A percentile compares a stretch with the other conserved stretches of the same genome.
phyloP scores from a whole-genome alignment of 169 alveolate genomes.

The Condylostoma magnum region DNA sequence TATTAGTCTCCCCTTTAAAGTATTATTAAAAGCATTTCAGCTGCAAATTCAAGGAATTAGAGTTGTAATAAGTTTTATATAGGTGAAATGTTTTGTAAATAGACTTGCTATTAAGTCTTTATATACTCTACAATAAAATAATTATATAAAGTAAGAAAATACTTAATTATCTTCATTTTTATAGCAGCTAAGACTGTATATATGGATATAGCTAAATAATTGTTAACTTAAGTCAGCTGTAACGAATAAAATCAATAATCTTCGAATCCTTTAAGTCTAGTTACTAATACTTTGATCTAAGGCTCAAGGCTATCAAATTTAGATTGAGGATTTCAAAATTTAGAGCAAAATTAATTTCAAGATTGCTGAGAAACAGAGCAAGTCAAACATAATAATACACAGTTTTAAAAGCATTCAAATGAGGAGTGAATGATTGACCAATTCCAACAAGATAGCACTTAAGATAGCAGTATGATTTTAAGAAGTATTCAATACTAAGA shows the following conservation, averaged over 20 bases:
- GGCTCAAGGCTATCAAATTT: neutral
- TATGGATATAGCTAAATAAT: neutral
- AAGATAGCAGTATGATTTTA: too few species aligned
- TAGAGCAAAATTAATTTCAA: neutral
- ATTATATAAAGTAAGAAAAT: too few species aligned
- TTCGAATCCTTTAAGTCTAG: neutral
- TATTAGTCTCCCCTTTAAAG: too few species aligned
- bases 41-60: too few species aligned
- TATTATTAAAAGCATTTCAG: too few species aligned
- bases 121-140: too few species aligned
- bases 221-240: neutral
- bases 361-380: slow-evolving; percentile 17
- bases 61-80: too few species aligned
- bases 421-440: neutral
- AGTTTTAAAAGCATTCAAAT: neutral
- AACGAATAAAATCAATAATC: neutral
- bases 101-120: too few species aligned
- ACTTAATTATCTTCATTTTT: too few species aligned
- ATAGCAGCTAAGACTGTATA: too few species aligned
- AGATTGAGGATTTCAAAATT: neutral
- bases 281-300: neutral
- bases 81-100: too few species aligned
- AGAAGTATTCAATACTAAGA: too few species aligned
- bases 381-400: neutral
- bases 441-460: neutral